Base-by-base conservation (phyloP, 371 early-diverging fungal genomes). In the Gilbertella persicaria region DNA sequence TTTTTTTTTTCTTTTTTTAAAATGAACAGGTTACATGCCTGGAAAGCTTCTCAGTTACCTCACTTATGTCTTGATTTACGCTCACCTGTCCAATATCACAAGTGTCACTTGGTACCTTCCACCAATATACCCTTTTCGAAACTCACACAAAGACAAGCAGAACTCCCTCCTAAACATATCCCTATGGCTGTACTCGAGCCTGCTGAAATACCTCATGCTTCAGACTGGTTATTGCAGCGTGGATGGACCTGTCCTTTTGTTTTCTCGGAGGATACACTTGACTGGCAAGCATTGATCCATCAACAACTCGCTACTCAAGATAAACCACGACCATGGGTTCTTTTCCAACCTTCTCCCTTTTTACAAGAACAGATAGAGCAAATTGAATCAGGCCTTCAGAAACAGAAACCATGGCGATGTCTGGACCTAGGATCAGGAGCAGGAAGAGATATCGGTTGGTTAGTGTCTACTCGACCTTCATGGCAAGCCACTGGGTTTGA, bases 391-490 rank as follows among this genome's bases (percentile, higher is more conserved):
- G 23, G 50, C 8, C 42, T 59, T 14, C 17, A 25, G 5, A n/a
- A 12, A 12, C n/a, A 50, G 39, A 35, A 2, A 24, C 23, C 52
- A 6, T 50, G 39, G 16, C 19, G 45, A 24, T 74, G 72, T 39
- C 54, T 75, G 4, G 79, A 79, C 49, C 45, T 79, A 37, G 79
- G 76, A 0, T 79, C 76, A 47, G 79, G 79, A 28, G 67, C 72
- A 12, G 79, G 79, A 10, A 58, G 79, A 7, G 79, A 79, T 56
- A 36, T 60, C 1, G 63, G 62, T 0, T 79, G 73, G 72, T 29
- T 79, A 4, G 44, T 71, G 23, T 35, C 66, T 3, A 61, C 63
- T 21, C 16, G 13, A n/a, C 9, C 13, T 23, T 48, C 17, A 12
- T 78, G 79, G 79, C 38, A 37, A n/a, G 71, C 55, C 7, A 53